Percentiles rank a stretch among this genome's conserved stretches.
Evolutionary conservation across 768 basidiomycete genomes (phyloP).

Genomic region (Pleurotus tuoliensis): DNA sequence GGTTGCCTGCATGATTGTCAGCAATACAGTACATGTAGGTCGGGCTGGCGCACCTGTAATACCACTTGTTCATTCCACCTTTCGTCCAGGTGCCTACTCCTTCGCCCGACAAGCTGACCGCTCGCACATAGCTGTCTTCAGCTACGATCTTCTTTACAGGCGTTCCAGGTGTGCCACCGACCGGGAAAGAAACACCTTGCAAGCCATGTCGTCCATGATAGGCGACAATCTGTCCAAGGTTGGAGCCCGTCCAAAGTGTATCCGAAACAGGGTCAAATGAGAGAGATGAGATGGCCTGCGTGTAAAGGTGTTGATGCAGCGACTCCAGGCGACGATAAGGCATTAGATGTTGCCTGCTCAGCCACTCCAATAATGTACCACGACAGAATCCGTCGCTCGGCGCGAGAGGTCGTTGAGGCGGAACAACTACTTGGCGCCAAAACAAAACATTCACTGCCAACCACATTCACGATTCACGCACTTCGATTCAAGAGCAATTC

Average conservation of each 20-base stretch:
- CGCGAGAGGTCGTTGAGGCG: no score
- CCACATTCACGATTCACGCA: no score
- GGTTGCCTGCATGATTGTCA: background rate
- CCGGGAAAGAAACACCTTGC: slow-evolving; percentile 71
- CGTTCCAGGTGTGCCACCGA: slow-evolving; percentile 48
- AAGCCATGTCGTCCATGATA: slow-evolving; percentile 60
- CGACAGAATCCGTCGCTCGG: no score
- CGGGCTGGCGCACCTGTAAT: slow-evolving; percentile 48
- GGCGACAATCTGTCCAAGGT: slow-evolving; percentile 65
- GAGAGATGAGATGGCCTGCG: slow-evolving; percentile 66
- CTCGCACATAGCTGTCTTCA: slow-evolving; percentile 77
- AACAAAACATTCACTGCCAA: no score
- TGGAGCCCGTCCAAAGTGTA: slow-evolving; percentile 81
- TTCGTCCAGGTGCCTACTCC: slow-evolving; percentile 81
- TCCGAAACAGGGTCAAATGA: slow-evolving; percentile 92
- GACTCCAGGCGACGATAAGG: slow-evolving; percentile 29
- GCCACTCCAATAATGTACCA: no score
- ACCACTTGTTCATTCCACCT: slow-evolving; percentile 85
- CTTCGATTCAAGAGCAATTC: no score
- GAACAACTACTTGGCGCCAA: no score
- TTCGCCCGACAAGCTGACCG: slow-evolving; percentile 51
- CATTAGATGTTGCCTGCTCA: no score
- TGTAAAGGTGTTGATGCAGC: slow-evolving; percentile 27
- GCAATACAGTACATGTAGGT: background rate
- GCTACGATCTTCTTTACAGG: slow-evolving; percentile 72